phyloP scores from a whole-genome alignment of 2,329 filamentous ascomycete genomes.

The Alternaria tenuissima region DNA sequence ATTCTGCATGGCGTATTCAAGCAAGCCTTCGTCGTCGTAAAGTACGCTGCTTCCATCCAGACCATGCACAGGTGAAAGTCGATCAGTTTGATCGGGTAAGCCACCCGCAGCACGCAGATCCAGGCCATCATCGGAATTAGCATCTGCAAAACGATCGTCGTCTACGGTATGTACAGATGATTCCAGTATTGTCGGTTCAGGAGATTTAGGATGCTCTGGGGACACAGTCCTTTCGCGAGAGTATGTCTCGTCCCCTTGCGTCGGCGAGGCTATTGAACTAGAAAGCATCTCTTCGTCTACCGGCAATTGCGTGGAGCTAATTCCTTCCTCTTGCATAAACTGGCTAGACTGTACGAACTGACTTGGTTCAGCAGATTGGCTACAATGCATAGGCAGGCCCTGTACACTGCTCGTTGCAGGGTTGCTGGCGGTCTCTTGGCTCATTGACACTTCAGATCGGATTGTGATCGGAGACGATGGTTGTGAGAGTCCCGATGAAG shows the following conservation, averaged over 20 bases:
- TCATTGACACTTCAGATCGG: constrained; percentile 51
- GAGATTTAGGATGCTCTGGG: constrained; percentile 9
- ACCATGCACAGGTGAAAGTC: constrained; percentile 20
- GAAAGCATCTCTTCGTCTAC: constrained; percentile 2
- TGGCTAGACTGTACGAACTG: neutral
- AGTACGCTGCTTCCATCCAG: constrained; percentile 41
- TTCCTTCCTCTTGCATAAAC: constrained; percentile 3
- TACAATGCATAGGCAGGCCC: neutral
- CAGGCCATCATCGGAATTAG: constrained; percentile 47
- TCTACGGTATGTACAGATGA: constrained; percentile 47
- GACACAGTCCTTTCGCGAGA: constrained; percentile 1
- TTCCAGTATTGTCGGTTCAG: constrained; percentile 21
- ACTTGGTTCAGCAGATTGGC: neutral
- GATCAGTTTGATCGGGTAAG: constrained; percentile 16
- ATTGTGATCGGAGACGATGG: constrained; percentile 65
- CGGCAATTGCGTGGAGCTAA: neutral
- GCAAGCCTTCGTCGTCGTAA: constrained; percentile 46
- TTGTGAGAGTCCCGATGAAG: constrained; percentile 65
- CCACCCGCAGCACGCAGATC: constrained; percentile 20
- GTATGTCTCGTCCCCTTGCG: constrained; percentile 9
- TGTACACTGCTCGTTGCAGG: constrained; percentile 23
- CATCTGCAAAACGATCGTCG: constrained; percentile 54
- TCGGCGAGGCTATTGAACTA: constrained; percentile 4
- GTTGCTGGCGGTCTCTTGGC: constrained; percentile 28
- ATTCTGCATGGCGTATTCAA: constrained; percentile 47